A percentile compares a stretch with the other conserved stretches of the same genome.
phyloP scores from a whole-genome alignment of 176 grass and related monocot genomes.

The Typha latifolia region DNA sequence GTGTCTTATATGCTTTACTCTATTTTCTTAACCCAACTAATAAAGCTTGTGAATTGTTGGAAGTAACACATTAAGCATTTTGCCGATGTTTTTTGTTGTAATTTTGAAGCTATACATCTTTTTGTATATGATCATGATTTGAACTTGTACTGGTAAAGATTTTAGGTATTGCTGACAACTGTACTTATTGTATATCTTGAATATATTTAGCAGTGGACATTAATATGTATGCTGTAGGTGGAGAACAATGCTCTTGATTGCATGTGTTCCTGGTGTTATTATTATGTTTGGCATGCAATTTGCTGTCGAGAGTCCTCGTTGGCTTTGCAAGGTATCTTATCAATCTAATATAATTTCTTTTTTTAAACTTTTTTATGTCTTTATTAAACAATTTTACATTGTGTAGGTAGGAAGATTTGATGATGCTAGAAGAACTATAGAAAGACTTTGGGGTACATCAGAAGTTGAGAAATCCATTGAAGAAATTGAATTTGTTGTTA shows the following conservation, averaged over 20 bases:
- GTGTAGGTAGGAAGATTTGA: slow-evolving; percentile 78
- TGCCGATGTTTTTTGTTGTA: not conserved
- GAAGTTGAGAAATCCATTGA: slow-evolving; percentile 73
- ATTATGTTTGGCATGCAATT: slow-evolving; percentile 90
- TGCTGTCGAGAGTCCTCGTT: slow-evolving; percentile 87
- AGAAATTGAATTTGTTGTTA: slow-evolving; percentile 69
- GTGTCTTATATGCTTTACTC: not conserved
- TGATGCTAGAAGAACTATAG: slow-evolving; percentile 57
- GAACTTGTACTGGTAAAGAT: not conserved
- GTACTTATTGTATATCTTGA: not conserved
- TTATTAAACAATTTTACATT: slow-evolving; percentile 9
- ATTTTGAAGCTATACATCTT: not conserved
- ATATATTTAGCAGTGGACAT: slow-evolving; percentile 7
- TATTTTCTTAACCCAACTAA: not conserved
- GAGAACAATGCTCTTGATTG: slow-evolving; percentile 82
- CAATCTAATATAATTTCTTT: not conserved
- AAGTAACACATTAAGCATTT: not conserved
- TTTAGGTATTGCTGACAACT: not conserved
- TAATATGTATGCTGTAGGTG: slow-evolving; percentile 44
- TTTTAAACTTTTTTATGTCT: not conserved
- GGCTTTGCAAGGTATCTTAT: slow-evolving; percentile 77
- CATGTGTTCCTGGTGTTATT: slow-evolving; percentile 74
- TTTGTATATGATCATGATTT: not conserved
- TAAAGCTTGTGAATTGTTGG: not conserved
- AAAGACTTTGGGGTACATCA: slow-evolving; percentile 61